Base-by-base conservation (phyloP, 164 flowering plant genomes). In the Saururus chinensis region DNA sequence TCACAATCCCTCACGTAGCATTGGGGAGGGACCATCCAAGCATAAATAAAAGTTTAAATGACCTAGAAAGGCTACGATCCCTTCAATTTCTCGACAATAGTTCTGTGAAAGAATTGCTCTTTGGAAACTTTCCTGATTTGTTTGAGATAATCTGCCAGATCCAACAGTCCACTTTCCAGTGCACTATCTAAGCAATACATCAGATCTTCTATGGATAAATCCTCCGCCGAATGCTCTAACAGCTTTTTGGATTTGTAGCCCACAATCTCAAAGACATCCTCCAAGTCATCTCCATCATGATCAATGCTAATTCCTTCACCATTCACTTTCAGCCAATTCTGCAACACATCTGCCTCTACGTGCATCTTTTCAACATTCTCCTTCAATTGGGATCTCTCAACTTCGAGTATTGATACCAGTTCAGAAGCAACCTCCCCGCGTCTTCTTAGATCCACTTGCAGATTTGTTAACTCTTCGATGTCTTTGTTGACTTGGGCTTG, bases 141-240 rank as follows among this genome's bases (percentile, higher is more conserved):
- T 75, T 61, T 85, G 4, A 79, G 62, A 62, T 85, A 83, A 8
- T 19, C 40, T 7, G 63, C 76, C 62, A 79, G 61, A 25, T 56
- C 52, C 62, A 81, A 26, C 4, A 51, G 71, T 19, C 80, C 81
- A 48, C 69, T 25, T 45, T 70, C 71, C 60, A 82, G 35, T 30
- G 78, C 88, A 65, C 68, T 65, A 14, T 85, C 91, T 73, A 85
- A 60, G 20, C 70, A 81, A 71, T 73, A 72, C 19, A 85, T 64
- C 73, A 74, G 30, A 67, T 83, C 92, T n/a, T 83, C 86, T 56
- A 80, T 64, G 8, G 77, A 80, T 21, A n/a, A 9, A 56, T 80
- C 84, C 5, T 65, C 75, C 7, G 81, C 80, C 65, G 19, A 22
- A 13, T 61, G 60, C 19, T 80, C 76, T 9, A 85, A 20, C 30